Percentiles rank a stretch among this genome's conserved stretches.
These are phyloP conservation scores for Lodderomyces pseudojiufengensis DNA, from an alignment of 1,139 yeast genomes.

Conservation along the genomic window DNA sequence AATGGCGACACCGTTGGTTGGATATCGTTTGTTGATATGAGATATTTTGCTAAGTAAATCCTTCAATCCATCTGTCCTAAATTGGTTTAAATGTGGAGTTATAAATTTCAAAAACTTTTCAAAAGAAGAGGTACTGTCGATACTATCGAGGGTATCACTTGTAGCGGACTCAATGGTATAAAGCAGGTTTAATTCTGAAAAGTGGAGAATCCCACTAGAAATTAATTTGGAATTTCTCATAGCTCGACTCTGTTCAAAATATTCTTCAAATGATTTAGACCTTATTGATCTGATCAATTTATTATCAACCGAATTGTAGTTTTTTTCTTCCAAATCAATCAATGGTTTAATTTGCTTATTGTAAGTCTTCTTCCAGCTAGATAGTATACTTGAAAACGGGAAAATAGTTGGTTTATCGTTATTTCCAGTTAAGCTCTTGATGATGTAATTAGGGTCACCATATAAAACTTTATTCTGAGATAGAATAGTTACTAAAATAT, in stretches of 20 bases:
- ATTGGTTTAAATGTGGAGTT: slow-evolving; percentile 14
- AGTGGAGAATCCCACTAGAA: slow-evolving; percentile 15
- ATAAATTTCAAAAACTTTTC: slow-evolving; percentile 18
- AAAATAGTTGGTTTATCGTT: slow-evolving; percentile 12
- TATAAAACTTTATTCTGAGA: slow-evolving; percentile 27
- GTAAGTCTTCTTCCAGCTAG: slow-evolving; percentile 30
- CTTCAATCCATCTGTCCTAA: slow-evolving; percentile 20
- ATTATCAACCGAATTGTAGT: neutral
- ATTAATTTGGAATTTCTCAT: slow-evolving; percentile 18
- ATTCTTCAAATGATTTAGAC: slow-evolving; percentile 4
- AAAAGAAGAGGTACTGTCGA: slow-evolving; percentile 1
- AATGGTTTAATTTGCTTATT: slow-evolving; percentile 21
- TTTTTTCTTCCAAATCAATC: slow-evolving; percentile 4
- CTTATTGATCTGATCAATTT: neutral
- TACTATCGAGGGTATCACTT: neutral
- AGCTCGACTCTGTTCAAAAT: slow-evolving; percentile 19
- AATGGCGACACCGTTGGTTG: neutral
- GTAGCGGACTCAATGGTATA: slow-evolving; percentile 4
- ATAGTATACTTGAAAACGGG: slow-evolving; percentile 27
- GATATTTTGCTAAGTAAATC: slow-evolving; percentile 13
- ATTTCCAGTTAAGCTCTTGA: slow-evolving; percentile 9
- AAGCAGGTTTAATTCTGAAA: slow-evolving; percentile 11
- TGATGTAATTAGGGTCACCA: slow-evolving; percentile 25
- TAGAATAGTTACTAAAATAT: slow-evolving; percentile 28
- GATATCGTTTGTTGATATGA: neutral